These are phyloP conservation scores for Aureobasidium lini DNA, from an alignment of 2,329 filamentous ascomycete species.

Conservation along the genomic window DNA sequence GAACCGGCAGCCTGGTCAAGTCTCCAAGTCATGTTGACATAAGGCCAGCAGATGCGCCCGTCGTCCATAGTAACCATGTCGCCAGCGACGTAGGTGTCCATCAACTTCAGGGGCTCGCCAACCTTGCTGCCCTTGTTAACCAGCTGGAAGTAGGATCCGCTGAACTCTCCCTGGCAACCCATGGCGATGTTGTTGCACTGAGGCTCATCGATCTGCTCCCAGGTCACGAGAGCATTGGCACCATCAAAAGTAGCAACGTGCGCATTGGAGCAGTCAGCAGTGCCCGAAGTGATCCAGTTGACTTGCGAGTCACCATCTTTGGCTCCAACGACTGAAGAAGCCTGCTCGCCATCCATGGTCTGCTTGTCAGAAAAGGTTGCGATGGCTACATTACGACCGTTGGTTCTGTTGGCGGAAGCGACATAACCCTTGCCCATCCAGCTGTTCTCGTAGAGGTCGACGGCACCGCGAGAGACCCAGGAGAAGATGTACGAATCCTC, in stretches of 20 bases:
- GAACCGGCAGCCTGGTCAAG: slow-evolving; percentile 28
- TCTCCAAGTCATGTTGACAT: slow-evolving; percentile 50
- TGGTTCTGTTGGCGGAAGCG: slow-evolving; percentile 45
- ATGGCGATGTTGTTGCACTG: slow-evolving; percentile 51
- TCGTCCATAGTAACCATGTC: slow-evolving; percentile 56
- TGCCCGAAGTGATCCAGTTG: slow-evolving; percentile 50
- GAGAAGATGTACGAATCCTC: slow-evolving; percentile 52
- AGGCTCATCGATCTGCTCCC: slow-evolving; percentile 54
- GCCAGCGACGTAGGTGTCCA: slow-evolving; percentile 51
- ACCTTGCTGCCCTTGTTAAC: slow-evolving; percentile 47
- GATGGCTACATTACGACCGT: slow-evolving; percentile 53
- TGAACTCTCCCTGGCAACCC: slow-evolving; percentile 52
- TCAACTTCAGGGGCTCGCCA: slow-evolving; percentile 43
- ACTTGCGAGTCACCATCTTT: slow-evolving; percentile 50
- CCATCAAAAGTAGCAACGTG: slow-evolving; percentile 50
- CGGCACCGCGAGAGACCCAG: slow-evolving; percentile 55
- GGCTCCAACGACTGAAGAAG: slow-evolving; percentile 46
- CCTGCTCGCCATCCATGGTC: slow-evolving; percentile 47
- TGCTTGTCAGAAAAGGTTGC: slow-evolving; percentile 51
- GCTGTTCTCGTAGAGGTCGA: slow-evolving; percentile 46
- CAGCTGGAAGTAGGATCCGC: slow-evolving; percentile 53
- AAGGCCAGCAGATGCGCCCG: slow-evolving; percentile 55
- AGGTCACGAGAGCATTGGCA: slow-evolving; percentile 48
- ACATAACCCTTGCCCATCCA: slow-evolving; percentile 55
- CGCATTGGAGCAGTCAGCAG: slow-evolving; percentile 50